phyloP scores from a whole-genome alignment of 1,284 basidiomycete species.

The Ustilago cynodontis region DNA sequence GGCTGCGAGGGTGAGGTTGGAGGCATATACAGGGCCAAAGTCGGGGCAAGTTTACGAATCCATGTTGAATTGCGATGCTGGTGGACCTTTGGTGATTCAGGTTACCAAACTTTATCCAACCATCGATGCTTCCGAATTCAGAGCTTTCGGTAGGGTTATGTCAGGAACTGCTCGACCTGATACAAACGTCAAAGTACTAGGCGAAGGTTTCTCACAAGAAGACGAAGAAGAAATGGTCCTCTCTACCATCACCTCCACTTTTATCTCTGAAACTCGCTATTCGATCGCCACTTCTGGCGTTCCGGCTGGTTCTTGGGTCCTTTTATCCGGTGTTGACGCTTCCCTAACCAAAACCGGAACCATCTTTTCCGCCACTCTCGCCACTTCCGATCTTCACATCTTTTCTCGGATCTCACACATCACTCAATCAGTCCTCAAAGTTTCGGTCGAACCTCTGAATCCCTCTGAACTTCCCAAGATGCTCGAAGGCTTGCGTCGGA shows the following conservation, averaged over 20 bases:
- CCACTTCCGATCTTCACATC: slow-evolving; percentile 84
- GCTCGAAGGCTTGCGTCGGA: slow-evolving; percentile 92
- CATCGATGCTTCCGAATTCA: slow-evolving; percentile 92
- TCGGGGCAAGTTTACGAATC: slow-evolving; percentile 73
- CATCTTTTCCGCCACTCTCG: slow-evolving; percentile 71
- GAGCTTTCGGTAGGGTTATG: slow-evolving; percentile 93
- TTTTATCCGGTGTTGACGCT: slow-evolving; percentile 91
- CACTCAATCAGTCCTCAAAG: slow-evolving; percentile 96
- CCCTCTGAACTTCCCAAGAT: slow-evolving; percentile 99
- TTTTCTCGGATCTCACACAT: slow-evolving; percentile 95
- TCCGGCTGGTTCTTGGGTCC: slow-evolving; percentile 90
- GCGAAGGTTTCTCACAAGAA: slow-evolving; percentile 94
- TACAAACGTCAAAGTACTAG: slow-evolving; percentile 90
- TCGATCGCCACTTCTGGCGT: slow-evolving; percentile 88
- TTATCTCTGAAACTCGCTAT: slow-evolving; percentile 93
- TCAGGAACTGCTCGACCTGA: slow-evolving; percentile 89
- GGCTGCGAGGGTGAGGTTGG: slow-evolving; percentile 80
- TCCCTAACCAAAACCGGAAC: slow-evolving; percentile 97
- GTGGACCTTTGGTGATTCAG: slow-evolving; percentile 91
- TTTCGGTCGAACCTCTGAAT: slow-evolving; percentile 96
- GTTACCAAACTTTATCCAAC: slow-evolving; percentile 95
- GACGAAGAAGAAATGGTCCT: slow-evolving; percentile 98
- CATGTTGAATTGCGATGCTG: slow-evolving; percentile 85
- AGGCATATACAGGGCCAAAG: slow-evolving; percentile 56
- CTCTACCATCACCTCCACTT: slow-evolving; percentile 85